A percentile compares a stretch with the other conserved stretches of the same genome.
Conservation (phyloP, 352 stramenopile genomes). For the Globisporangium polare region DNA sequence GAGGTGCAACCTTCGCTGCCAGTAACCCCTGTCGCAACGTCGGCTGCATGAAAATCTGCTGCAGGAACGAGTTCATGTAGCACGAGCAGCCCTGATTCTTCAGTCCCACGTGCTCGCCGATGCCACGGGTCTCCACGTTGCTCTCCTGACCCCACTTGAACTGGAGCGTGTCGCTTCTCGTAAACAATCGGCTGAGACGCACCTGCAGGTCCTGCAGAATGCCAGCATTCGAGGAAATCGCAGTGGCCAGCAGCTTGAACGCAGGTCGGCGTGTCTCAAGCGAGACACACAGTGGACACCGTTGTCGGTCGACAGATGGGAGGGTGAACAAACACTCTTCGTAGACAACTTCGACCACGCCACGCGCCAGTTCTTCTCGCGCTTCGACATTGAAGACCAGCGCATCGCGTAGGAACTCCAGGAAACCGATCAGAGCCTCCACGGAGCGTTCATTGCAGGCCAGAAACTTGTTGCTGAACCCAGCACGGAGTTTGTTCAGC, state of each 20-base stretch:
- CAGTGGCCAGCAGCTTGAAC: conserved; percentile 78
- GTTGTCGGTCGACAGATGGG: conserved; percentile 53
- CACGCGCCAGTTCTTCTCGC: conserved; percentile 42
- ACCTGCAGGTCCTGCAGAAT: conserved; percentile 62
- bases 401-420: conserved; percentile 78
- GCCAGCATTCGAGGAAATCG: conserved; percentile 59
- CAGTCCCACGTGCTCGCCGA: conserved; percentile 89
- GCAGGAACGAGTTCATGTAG: conserved; percentile 99
- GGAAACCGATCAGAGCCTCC: conserved; percentile 68
- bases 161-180: conserved; percentile 48
- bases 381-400: conserved; percentile 49
- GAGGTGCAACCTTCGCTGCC: conserved; percentile 57
- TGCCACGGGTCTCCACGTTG: conserved; percentile 76
- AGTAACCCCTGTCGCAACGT: conserved; percentile 77
- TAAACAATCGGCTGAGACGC: conserved; percentile 61
- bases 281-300: conserved; percentile 70
- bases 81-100: conserved; percentile 99
- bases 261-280: conserved; percentile 72
- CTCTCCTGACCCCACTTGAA: conserved; percentile 83
- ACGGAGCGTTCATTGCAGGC: conserved; percentile 62
- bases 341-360: conserved; percentile 80
- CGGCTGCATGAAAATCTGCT: conserved; percentile 95
- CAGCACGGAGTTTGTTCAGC: conserved; percentile 52
- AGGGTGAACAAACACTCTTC: conserved; percentile 84
- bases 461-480: conserved; percentile 81